These are phyloP conservation scores for Rubia occidens DNA, from an alignment of 305 asterid species.

Conservation along the genomic window DNA sequence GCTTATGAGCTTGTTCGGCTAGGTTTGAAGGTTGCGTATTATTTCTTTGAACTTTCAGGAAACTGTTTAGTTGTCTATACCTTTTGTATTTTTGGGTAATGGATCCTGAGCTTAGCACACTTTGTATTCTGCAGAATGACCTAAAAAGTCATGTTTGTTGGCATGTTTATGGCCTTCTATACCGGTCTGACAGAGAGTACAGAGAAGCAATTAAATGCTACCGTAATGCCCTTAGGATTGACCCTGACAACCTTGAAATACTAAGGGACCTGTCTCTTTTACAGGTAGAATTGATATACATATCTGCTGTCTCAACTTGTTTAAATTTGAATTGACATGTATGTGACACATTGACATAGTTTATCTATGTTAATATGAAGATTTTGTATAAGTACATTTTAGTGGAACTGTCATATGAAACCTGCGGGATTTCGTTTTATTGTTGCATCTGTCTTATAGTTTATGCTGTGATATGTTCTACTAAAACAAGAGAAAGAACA, in stretches of 20 bases:
- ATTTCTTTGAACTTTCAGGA: slow-evolving; percentile 4
- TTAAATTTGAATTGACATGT: not conserved
- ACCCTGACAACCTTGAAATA: slow-evolving; percentile 95
- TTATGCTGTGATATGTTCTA: not conserved
- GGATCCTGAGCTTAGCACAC: slow-evolving; percentile 14
- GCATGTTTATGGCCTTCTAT: slow-evolving; percentile 98
- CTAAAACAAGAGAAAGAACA: not conserved
- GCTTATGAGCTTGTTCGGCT: slow-evolving; percentile 96
- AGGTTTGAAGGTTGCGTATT: slow-evolving; percentile 56
- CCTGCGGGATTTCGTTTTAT: not conserved
- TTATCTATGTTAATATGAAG: not conserved
- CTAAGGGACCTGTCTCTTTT: slow-evolving; percentile 92
- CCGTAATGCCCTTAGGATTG: slow-evolving; percentile 90
- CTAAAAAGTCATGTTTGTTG: slow-evolving; percentile 99
- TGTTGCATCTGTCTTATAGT: not conserved
- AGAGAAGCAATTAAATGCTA: slow-evolving; percentile 97
- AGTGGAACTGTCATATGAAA: not conserved
- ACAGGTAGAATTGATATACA: slow-evolving; percentile 46
- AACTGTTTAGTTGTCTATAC: not conserved
- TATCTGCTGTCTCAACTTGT: not conserved
- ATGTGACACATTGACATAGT: not conserved
- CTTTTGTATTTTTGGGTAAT: slow-evolving; percentile 10
- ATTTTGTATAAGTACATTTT: not conserved
- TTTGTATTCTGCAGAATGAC: slow-evolving; percentile 75
- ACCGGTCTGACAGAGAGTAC: slow-evolving; percentile 96